A percentile compares a stretch with the other conserved stretches of the same genome.
These are phyloP conservation scores for Penicillium pulvis DNA, from an alignment of 495 filamentous ascomycete genomes.

Conservation along the genomic window DNA sequence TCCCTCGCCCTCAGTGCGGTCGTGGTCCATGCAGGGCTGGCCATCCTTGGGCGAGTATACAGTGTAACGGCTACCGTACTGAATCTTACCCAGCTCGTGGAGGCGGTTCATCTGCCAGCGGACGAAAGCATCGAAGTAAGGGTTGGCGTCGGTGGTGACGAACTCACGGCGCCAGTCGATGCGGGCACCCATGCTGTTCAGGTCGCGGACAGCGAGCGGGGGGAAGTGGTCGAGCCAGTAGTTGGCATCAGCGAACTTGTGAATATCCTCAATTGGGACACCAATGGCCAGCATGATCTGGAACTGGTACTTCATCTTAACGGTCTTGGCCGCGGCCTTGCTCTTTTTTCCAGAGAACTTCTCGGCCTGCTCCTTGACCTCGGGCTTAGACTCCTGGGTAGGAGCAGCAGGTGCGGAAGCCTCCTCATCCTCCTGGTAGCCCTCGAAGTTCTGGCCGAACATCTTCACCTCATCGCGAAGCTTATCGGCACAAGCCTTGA, in stretches of 20 bases:
- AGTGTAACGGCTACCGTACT: slow-evolving; percentile 92
- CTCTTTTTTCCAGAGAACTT: slow-evolving; percentile 95
- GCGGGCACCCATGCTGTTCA: slow-evolving; percentile 79
- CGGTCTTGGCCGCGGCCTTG: slow-evolving; percentile 87
- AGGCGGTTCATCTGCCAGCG: slow-evolving; percentile 97
- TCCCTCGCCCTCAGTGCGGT: slow-evolving; percentile 88
- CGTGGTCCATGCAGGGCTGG: slow-evolving; percentile 97
- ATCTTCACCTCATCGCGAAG: slow-evolving; percentile 82
- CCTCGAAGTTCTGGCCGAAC: slow-evolving; percentile 87
- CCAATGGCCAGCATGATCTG: slow-evolving; percentile 87
- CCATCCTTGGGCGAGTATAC: slow-evolving; percentile 97
- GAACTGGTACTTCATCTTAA: slow-evolving; percentile 88
- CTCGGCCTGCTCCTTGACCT: slow-evolving; percentile 73
- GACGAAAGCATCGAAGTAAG: slow-evolving; percentile 95
- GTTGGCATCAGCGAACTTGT: slow-evolving; percentile 82
- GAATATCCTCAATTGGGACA: slow-evolving; percentile 82
- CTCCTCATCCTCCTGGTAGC: slow-evolving; percentile 63
- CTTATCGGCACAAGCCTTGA: slow-evolving; percentile 97
- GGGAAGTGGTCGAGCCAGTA: slow-evolving; percentile 92
- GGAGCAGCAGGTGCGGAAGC: slow-evolving; percentile 39
- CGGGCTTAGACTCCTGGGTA: slow-evolving; percentile 58
- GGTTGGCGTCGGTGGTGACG: slow-evolving; percentile 95
- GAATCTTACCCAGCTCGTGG: slow-evolving; percentile 86
- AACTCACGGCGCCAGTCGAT: slow-evolving; percentile 93
- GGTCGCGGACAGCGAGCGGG: slow-evolving; percentile 74